phyloP scores from a whole-genome alignment of 1,284 basidiomycete species.

The Meira nashicola region DNA sequence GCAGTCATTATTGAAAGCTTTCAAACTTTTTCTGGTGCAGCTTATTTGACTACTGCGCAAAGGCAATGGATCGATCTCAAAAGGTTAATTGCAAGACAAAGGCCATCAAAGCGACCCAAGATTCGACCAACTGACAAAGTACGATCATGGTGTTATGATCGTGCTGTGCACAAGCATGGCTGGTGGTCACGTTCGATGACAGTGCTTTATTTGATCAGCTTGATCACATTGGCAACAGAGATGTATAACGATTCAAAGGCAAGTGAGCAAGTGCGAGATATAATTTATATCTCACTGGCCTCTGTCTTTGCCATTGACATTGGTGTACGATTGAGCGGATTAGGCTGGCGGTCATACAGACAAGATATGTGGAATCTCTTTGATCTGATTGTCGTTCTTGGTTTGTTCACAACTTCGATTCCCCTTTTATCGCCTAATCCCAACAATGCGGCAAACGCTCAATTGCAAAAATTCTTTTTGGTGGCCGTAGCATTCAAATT shows the following conservation, averaged over 20 bases:
- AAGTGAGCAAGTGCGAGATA: constrained; percentile 66
- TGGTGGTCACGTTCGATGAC: constrained; percentile 88
- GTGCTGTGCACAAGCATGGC: constrained; percentile 84
- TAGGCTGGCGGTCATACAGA: constrained; percentile 77
- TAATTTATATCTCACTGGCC: constrained; percentile 72
- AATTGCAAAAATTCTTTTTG: constrained; percentile 90
- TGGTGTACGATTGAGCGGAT: constrained; percentile 70
- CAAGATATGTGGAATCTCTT: constrained; percentile 82
- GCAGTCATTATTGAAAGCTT: constrained; percentile 94
- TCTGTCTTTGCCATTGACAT: constrained; percentile 75
- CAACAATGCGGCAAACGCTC: constrained; percentile 53
- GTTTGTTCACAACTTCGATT: constrained; percentile 79
- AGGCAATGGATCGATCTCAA: constrained; percentile 91
- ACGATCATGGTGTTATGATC: constrained; percentile 83
- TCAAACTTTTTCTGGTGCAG: constrained; percentile 71
- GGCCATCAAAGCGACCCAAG: constrained; percentile 75
- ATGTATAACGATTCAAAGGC: constrained; percentile 63
- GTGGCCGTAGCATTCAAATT: constrained; percentile 91
- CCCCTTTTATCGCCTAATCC: constrained; percentile 51
- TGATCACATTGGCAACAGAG: constrained; percentile 80
- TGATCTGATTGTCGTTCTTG: constrained; percentile 75
- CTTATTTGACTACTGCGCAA: constrained; percentile 72
- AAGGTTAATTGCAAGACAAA: constrained; percentile 79
- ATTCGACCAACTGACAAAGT: constrained; percentile 60
- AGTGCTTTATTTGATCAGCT: constrained; percentile 74